Conservation (phyloP, 176 grass and related monocot genomes). For the Puya raimondii region DNA sequence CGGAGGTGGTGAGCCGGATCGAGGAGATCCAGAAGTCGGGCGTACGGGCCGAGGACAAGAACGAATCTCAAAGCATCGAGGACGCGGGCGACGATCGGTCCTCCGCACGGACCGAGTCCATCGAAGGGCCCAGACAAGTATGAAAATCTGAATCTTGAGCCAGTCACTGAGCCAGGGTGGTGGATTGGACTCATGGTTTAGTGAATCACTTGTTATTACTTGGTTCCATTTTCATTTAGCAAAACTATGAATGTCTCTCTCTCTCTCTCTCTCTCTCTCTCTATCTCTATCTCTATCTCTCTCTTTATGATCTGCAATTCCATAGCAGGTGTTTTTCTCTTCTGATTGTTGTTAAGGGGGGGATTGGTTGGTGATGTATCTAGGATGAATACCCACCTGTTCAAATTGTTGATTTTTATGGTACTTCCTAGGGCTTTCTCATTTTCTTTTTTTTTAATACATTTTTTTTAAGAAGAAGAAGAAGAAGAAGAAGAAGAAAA, state of each 20-base stretch:
- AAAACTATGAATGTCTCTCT: constrained; percentile 53
- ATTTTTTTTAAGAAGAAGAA: neutral
- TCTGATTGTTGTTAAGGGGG: constrained; percentile 35
- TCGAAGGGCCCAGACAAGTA: neutral
- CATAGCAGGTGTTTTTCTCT: constrained; percentile 54
- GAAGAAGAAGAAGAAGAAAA: too few species aligned
- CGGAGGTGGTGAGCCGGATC: constrained; percentile 56
- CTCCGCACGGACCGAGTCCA: constrained; percentile 17
- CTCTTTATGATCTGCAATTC: constrained; percentile 41
- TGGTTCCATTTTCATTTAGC: constrained; percentile 25
- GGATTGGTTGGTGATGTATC: constrained; percentile 25
- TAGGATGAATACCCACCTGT: constrained; percentile 24
- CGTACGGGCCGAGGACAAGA: constrained; percentile 3
- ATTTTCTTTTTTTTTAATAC: neutral
- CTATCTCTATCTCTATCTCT: constrained; percentile 15
- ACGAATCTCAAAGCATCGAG: constrained; percentile 23
- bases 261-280: neutral
- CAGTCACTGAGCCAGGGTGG: constrained; percentile 21
- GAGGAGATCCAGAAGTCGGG: constrained; percentile 59
- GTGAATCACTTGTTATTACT: constrained; percentile 30
- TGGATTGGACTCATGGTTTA: constrained; percentile 28
- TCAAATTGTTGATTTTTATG: neutral
- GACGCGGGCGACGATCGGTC: constrained; percentile 29
- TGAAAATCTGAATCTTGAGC: constrained; percentile 7
- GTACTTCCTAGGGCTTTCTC: neutral